Percentiles rank a stretch among this genome's conserved stretches.
Conservation (phyloP, 257 asterid species). For the Echites panduratus region DNA sequence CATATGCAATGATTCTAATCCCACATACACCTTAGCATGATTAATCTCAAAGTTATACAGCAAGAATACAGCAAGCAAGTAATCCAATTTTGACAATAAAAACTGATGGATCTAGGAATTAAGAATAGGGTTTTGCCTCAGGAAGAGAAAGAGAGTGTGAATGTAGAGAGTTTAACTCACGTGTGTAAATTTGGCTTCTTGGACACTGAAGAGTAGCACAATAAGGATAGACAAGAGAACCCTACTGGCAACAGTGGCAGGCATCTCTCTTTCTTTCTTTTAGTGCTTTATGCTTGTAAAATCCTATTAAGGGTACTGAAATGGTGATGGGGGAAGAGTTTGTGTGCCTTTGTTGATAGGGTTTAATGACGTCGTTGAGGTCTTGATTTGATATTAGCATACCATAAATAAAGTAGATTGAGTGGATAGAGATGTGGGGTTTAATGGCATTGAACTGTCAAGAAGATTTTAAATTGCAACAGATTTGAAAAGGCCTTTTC, state of each 20-base stretch:
- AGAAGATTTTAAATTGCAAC: constrained; percentile 17
- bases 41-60: not conserved
- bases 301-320: not conserved
- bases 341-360: not conserved
- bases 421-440: constrained; percentile 38
- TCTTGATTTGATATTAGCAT: constrained; percentile 14
- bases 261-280: constrained; percentile 34
- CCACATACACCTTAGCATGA: not conserved
- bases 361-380: constrained; percentile 6
- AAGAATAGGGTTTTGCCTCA: constrained; percentile 2
- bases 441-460: constrained; percentile 41
- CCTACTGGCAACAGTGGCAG: constrained; percentile 30
- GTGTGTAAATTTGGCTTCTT: constrained; percentile 21
- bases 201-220: constrained; percentile 31
- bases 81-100: constrained; percentile 2
- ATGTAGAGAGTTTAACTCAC: constrained; percentile 31
- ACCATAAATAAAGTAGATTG: constrained; percentile 26
- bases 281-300: constrained; percentile 8
- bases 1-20: constrained; percentile 8
- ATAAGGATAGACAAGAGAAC: constrained; percentile 33
- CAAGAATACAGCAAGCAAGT: not conserved
- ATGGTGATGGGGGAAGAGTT: not conserved
- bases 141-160: not conserved
- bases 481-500: not conserved
- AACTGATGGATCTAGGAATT: constrained; percentile 30